phyloP scores from a whole-genome alignment of 2,329 filamentous ascomycete genomes.

The Penicillium vulpinum region DNA sequence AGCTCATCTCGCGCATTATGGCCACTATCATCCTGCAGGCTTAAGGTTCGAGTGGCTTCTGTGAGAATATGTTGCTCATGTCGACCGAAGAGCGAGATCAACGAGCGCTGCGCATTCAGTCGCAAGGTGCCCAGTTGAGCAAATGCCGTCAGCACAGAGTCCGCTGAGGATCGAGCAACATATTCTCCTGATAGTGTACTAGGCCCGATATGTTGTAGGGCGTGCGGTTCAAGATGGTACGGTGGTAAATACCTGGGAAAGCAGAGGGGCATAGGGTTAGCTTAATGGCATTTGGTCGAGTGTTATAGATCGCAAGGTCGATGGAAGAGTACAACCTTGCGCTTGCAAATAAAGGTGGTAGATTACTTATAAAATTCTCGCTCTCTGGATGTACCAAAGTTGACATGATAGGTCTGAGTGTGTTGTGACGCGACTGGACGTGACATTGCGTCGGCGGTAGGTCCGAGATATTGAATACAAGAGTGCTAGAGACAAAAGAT shows the following conservation, averaged over 20 bases:
- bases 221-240: neutral
- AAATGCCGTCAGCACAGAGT: slow-evolving; percentile 27
- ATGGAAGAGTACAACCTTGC: neutral
- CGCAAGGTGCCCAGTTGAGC: slow-evolving; percentile 30
- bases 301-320: neutral
- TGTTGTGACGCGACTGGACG: neutral
- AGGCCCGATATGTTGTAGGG: slow-evolving; percentile 2
- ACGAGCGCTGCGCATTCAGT: slow-evolving; percentile 20
- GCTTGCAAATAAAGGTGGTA: neutral
- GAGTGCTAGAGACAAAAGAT: neutral
- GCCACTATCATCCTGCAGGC: slow-evolving; percentile 12
- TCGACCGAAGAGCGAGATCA: slow-evolving; percentile 33
- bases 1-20: slow-evolving; percentile 6
- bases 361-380: slow-evolving; percentile 18
- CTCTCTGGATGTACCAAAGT: slow-evolving; percentile 9
- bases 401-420: neutral
- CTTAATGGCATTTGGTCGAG: neutral
- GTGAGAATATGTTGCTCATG: slow-evolving; percentile 27
- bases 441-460: slow-evolving; percentile 1
- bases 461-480: neutral
- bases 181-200: neutral
- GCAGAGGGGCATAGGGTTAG: neutral
- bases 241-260: slow-evolving; percentile 7
- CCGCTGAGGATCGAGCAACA: slow-evolving; percentile 10
- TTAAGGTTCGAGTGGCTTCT: slow-evolving; percentile 27